Conservation (phyloP, 2,329 filamentous ascomycete genomes). For the Beauveria varroae region DNA sequence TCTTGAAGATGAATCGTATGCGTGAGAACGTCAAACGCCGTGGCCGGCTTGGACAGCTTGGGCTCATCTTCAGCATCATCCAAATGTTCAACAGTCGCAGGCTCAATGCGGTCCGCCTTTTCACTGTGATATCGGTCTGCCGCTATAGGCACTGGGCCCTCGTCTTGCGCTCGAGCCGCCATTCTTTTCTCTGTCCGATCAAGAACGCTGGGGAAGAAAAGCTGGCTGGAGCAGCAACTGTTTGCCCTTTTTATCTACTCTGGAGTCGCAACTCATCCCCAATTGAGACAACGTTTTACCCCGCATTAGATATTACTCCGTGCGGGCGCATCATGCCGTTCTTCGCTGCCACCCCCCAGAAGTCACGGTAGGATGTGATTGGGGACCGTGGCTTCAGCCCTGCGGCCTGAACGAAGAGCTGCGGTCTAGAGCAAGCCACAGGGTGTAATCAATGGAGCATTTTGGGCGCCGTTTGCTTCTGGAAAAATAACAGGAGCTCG, state of each 20-base stretch:
- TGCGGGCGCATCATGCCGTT: neutral
- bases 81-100: neutral
- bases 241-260: neutral
- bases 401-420: neutral
- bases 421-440: neutral
- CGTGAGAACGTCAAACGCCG: constrained; percentile 3
- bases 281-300: neutral
- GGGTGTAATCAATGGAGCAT: neutral
- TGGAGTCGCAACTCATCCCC: neutral
- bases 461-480: neutral
- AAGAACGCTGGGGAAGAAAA: neutral
- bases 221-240: neutral
- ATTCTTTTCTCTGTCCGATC: neutral
- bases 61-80: constrained; percentile 1
- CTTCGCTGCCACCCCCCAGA: too few species aligned
- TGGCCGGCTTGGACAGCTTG: constrained; percentile 6
- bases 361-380: neutral
- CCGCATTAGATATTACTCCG: neutral
- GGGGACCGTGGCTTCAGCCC: neutral
- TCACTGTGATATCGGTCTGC: neutral
- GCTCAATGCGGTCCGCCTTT: neutral
- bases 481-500: neutral
- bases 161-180: neutral
- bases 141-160: neutral
- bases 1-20: constrained; percentile 10